Evolutionary conservation across 208 protist species (phyloP).

Genomic region (Entamoeba invadens): DNA sequence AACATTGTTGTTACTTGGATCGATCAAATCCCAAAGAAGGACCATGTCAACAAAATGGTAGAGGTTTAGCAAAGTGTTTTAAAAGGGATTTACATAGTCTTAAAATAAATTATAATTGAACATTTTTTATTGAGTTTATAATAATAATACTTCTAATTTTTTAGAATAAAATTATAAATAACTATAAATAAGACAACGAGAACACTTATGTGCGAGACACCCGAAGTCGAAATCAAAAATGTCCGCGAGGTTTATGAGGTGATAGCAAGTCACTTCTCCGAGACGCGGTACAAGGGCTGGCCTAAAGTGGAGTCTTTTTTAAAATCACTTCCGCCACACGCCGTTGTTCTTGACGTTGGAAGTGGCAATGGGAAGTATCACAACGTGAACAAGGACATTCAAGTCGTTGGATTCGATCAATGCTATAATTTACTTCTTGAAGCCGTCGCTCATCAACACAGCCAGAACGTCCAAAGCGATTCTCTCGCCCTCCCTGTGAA

Average conservation of each 20-base stretch:
- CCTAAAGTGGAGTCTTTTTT: constrained; percentile 3
- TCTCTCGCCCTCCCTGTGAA: neutral
- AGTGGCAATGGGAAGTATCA: constrained; percentile 26
- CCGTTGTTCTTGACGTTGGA: constrained; percentile 16
- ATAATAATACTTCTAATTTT: too few relatives aligned
- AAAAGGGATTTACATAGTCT: too few relatives aligned
- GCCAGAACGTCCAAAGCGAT: neutral
- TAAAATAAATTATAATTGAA: too few relatives aligned
- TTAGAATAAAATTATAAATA: too few relatives aligned
- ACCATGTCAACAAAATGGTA: too few relatives aligned
- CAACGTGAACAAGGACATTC: neutral
- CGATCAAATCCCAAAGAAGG: too few relatives aligned
- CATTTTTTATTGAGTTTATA: too few relatives aligned
- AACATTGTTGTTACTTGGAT: too few relatives aligned
- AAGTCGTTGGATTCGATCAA: neutral
- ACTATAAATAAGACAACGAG: too few relatives aligned
- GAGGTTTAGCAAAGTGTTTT: too few relatives aligned
- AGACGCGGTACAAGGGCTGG: constrained; percentile 12
- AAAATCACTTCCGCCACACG: neutral
- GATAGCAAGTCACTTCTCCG: constrained; percentile 22
- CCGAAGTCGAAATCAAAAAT: neutral
- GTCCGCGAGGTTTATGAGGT: constrained; percentile 15
- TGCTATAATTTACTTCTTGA: neutral
- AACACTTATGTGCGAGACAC: too few relatives aligned
- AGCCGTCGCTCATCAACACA: neutral